These are phyloP conservation scores for Dispira simplex DNA, from an alignment of 192 early-diverging fungal species.

Conservation along the genomic window DNA sequence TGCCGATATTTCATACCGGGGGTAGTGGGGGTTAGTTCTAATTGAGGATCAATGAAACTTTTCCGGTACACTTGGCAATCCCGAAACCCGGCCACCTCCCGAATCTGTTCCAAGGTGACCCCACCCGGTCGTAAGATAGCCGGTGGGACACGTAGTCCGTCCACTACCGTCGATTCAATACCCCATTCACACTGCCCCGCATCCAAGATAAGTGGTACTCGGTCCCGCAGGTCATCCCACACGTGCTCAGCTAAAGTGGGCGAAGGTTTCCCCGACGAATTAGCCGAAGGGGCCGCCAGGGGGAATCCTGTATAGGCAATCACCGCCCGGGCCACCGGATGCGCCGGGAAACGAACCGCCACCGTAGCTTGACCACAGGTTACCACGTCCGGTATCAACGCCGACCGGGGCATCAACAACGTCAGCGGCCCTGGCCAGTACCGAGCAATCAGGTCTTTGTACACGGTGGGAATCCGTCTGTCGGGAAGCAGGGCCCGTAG, in stretches of 20 bases:
- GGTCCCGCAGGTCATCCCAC: constrained; percentile 53
- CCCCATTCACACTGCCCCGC: constrained; percentile 78
- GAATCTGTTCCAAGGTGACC: constrained; percentile 66
- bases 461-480: constrained; percentile 48
- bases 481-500: constrained; percentile 46
- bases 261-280: constrained; percentile 86
- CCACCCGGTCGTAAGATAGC: constrained; percentile 88
- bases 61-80: constrained; percentile 59
- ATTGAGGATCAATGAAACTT: constrained; percentile 46
- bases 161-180: constrained; percentile 89
- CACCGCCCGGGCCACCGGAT: constrained; percentile 79
- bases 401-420: constrained; percentile 61
- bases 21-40: constrained; percentile 76
- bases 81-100: constrained; percentile 40
- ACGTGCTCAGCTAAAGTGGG: constrained; percentile 90
- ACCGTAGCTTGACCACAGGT: constrained; percentile 77
- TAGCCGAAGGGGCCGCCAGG: constrained; percentile 96
- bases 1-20: constrained; percentile 99
- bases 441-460: constrained; percentile 41
- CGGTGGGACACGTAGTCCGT: constrained; percentile 54
- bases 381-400: constrained; percentile 53
- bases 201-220: constrained; percentile 80
- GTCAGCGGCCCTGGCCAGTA: constrained; percentile 96
- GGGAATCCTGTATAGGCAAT: constrained; percentile 75
- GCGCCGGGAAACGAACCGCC: constrained; percentile 80